Evolutionary conservation across 2,329 filamentous ascomycete genomes (phyloP).

Genomic region (Trichoderma harzianum): DNA sequence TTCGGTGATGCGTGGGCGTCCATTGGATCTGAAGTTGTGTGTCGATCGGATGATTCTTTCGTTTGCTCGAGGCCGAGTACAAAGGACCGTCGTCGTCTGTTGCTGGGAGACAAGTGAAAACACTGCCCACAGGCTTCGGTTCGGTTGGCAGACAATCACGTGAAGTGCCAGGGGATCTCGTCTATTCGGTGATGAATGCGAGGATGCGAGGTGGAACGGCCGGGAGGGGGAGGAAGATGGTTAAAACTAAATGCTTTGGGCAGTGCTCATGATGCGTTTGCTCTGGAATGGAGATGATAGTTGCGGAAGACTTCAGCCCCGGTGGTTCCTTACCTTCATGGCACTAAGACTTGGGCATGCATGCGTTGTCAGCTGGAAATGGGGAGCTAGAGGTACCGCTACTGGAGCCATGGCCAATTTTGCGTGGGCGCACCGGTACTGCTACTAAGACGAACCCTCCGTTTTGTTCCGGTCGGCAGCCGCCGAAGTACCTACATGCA

Average conservation of each 20-base stretch:
- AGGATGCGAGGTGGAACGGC: neutral
- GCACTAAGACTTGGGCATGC: neutral
- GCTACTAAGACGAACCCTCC: neutral
- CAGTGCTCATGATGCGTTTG: neutral
- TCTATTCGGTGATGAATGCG: neutral
- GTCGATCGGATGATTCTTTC: neutral
- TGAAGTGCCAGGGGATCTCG: neutral
- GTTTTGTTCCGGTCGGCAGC: neutral
- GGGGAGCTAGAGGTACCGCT: neutral
- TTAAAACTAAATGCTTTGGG: neutral
- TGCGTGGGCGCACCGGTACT: neutral
- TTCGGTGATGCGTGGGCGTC: slow-evolving; percentile 33
- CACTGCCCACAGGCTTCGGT: neutral
- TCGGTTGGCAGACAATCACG: slow-evolving; percentile 10
- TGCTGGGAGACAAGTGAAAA: neutral
- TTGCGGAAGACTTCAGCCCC: neutral
- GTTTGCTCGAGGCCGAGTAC: neutral
- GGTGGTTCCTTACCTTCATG: neutral
- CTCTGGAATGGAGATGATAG: neutral
- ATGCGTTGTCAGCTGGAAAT: slow-evolving; percentile 7
- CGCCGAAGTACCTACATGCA: neutral
- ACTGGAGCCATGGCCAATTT: neutral
- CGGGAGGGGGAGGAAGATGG: neutral
- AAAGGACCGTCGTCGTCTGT: neutral
- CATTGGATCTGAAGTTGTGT: slow-evolving; percentile 26